Evolutionary conservation across 805 yeast genomes (phyloP).

Genomic region (Pichia rugopelliculosa): DNA sequence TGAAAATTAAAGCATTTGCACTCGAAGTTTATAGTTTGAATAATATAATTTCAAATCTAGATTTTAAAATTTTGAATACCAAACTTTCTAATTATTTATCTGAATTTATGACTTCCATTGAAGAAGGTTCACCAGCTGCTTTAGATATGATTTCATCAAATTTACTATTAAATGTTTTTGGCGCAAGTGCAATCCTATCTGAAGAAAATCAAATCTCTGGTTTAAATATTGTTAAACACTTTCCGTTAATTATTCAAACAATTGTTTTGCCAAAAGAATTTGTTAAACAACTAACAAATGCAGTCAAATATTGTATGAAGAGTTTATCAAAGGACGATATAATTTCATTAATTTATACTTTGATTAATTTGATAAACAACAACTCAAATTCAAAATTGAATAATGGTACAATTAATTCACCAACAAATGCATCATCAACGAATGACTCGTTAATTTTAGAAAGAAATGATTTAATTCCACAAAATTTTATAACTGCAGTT

Average conservation of each 20-base stretch:
- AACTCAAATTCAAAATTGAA: not conserved
- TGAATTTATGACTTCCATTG: constrained; percentile 18
- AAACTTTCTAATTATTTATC: constrained; percentile 43
- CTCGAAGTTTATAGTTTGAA: constrained; percentile 60
- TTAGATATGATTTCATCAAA: constrained; percentile 43
- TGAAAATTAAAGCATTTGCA: constrained; percentile 25
- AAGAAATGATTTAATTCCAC: constrained; percentile 34
- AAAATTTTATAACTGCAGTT: constrained; percentile 63
- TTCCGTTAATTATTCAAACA: constrained; percentile 49
- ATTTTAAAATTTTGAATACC: constrained; percentile 35
- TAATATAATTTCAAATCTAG: constrained; percentile 37
- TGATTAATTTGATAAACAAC: constrained; percentile 54
- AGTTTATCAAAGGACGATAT: constrained; percentile 73
- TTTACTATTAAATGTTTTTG: constrained; percentile 33
- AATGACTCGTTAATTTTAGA: constrained; percentile 18
- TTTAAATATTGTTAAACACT: constrained; percentile 26
- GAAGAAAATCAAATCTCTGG: constrained; percentile 35
- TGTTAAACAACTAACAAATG: constrained; percentile 46
- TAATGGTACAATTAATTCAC: constrained; percentile 7
- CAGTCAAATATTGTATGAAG: constrained; percentile 60
- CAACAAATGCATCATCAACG: constrained; percentile 5
- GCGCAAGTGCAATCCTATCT: constrained; percentile 27
- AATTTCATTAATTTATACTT: constrained; percentile 75
- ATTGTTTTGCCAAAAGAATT: constrained; percentile 40
- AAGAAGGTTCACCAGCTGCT: constrained; percentile 42